These are phyloP conservation scores for Populus hybrid DNA, from an alignment of 441 rosid genomes.

Conservation along the genomic window DNA sequence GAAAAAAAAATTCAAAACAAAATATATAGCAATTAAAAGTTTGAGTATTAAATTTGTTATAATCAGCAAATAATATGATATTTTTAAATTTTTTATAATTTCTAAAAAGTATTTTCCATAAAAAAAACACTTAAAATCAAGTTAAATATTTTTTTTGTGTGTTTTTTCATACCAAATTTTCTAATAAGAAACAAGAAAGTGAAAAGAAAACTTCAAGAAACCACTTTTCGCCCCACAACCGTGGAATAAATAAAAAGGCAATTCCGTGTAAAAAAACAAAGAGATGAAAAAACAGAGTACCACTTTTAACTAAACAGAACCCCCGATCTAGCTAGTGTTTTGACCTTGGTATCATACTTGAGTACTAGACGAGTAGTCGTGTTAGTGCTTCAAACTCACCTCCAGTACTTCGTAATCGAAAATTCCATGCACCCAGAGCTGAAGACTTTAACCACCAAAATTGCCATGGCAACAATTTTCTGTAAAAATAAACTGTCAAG, in stretches of 20 bases:
- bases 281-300: not conserved
- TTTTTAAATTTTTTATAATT: no score
- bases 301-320: not conserved
- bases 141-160: no score
- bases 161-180: no score
- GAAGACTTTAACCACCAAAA: conserved; percentile 29
- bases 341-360: not conserved
- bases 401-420: conserved; percentile 3
- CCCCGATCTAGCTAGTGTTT: not conserved
- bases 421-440: conserved; percentile 12
- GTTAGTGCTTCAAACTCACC: conserved; percentile 34
- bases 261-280: not conserved
- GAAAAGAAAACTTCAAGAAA: no score
- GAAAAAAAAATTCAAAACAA: no score
- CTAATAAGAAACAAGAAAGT: no score
- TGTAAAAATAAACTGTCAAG: conserved; percentile 12
- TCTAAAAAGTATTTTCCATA: no score
- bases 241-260: not conserved
- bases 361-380: not conserved
- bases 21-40: no score
- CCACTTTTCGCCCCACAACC: no score
- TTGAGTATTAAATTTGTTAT: no score
- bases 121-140: no score
- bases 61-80: no score
- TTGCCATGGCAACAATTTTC: conserved; percentile 24